phyloP scores from a whole-genome alignment of 495 filamentous ascomycete species.

The Pseudotulostoma volvatum region DNA sequence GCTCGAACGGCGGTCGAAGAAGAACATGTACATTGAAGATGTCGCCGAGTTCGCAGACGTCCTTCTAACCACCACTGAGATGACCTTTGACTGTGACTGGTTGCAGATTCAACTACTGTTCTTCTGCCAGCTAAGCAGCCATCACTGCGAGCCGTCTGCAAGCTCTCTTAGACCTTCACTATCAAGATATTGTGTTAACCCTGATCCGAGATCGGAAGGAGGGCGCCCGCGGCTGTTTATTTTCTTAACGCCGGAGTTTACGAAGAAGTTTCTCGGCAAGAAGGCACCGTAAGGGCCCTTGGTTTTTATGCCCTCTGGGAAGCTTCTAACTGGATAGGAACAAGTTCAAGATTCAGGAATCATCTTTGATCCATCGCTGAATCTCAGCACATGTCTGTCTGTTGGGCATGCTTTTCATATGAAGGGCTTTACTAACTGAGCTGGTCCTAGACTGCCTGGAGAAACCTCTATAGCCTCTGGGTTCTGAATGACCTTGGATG shows the following conservation, averaged over 20 bases:
- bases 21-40: constrained; percentile 22
- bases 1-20: constrained; percentile 8
- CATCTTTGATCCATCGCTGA: constrained; percentile 12
- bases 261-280: constrained; percentile 11
- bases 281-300: constrained; percentile 7
- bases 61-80: constrained; percentile 18
- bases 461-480: constrained; percentile 16
- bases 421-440: constrained; percentile 13
- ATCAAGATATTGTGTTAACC: constrained; percentile 2
- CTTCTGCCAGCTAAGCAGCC: constrained; percentile 20
- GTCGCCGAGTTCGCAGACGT: constrained; percentile 16
- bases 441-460: constrained; percentile 12
- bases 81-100: constrained; percentile 17
- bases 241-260: constrained; percentile 9
- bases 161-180: constrained; percentile 19
- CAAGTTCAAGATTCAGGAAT: constrained; percentile 14
- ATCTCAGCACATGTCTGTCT: constrained; percentile 12
- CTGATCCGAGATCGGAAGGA: constrained; percentile 9
- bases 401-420: constrained; percentile 17
- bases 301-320: not conserved
- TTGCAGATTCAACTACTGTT: constrained; percentile 18
- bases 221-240: constrained; percentile 11
- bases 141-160: constrained; percentile 18
- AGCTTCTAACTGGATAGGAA: constrained; percentile 8
- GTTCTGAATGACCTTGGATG: constrained; percentile 15